These are phyloP conservation scores for Agrocybe chaxingu DNA, from an alignment of 768 basidiomycete genomes.

Conservation along the genomic window DNA sequence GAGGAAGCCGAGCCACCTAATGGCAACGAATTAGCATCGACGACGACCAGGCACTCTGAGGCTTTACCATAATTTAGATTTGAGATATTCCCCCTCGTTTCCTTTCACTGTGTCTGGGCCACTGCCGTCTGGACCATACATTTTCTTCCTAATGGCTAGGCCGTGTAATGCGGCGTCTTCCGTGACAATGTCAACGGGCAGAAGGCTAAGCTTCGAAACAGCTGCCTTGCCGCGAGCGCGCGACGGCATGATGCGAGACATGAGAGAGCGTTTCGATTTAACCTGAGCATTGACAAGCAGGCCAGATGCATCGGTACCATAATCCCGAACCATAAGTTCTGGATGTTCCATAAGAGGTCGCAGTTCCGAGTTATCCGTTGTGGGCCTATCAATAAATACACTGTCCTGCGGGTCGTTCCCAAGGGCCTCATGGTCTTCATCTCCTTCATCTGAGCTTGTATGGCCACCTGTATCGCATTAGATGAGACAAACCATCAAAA, in stretches of 20 bases:
- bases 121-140: constrained; percentile 11
- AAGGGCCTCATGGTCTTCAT: constrained; percentile 17
- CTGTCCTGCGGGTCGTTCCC: constrained; percentile 9
- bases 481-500: background rate
- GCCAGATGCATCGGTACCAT: constrained; percentile 18
- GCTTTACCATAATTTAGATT: constrained; percentile 77
- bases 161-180: constrained; percentile 31
- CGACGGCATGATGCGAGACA: constrained; percentile 33
- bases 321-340: constrained; percentile 16
- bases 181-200: constrained; percentile 41
- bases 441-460: constrained; percentile 24
- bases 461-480: constrained; percentile 3
- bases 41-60: background rate
- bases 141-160: constrained; percentile 16
- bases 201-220: constrained; percentile 11
- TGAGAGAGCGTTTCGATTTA: constrained; percentile 21
- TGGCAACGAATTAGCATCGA: constrained; percentile 4
- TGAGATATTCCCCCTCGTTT: constrained; percentile 74
- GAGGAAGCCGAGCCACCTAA: constrained; percentile 85
- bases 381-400: constrained; percentile 9
- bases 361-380: constrained; percentile 13
- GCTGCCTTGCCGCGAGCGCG: constrained; percentile 21
- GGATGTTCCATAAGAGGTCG: constrained; percentile 15
- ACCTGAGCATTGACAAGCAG: constrained; percentile 1
- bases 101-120: constrained; percentile 30